Percentiles rank a stretch among this genome's conserved stretches.
phyloP scores from a whole-genome alignment of 2,329 filamentous ascomycete genomes.

The Pseudogymnoascus sp. region DNA sequence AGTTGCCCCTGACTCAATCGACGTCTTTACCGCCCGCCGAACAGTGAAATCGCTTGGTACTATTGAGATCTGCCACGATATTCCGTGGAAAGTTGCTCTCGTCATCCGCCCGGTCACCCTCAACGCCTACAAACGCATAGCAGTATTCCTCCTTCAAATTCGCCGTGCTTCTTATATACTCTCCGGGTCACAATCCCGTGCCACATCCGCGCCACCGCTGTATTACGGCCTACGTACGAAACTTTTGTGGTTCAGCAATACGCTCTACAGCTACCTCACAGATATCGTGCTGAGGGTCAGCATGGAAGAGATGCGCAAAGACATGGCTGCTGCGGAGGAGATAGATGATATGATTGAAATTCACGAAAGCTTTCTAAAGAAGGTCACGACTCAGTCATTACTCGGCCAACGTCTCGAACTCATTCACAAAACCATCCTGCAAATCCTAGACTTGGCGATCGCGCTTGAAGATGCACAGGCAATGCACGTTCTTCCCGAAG shows the following conservation, averaged over 20 bases:
- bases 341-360: constrained; percentile 73
- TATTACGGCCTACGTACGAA: constrained; percentile 59
- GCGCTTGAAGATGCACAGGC: constrained; percentile 56
- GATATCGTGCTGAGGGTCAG: constrained; percentile 62
- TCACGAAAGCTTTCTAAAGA: constrained; percentile 57
- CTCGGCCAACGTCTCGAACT: constrained; percentile 61
- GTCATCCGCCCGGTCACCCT: constrained; percentile 63
- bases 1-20: constrained; percentile 36
- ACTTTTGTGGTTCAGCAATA: constrained; percentile 71
- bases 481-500: constrained; percentile 21
- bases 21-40: constrained; percentile 42
- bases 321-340: constrained; percentile 56
- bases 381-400: constrained; percentile 61
- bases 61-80: constrained; percentile 60
- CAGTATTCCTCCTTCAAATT: constrained; percentile 70
- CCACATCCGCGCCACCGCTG: constrained; percentile 37
- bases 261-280: constrained; percentile 67
- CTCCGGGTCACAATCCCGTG: constrained; percentile 44
- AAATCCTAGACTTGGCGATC: constrained; percentile 68
- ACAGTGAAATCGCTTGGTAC: constrained; percentile 57
- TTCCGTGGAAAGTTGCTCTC: constrained; percentile 63
- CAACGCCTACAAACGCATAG: constrained; percentile 61
- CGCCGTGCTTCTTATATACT: constrained; percentile 64
- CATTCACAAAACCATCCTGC: constrained; percentile 66
- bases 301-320: constrained; percentile 46